Evolutionary conservation across 768 basidiomycete genomes (phyloP).

Genomic region (Coprinopsis strossmayeri): DNA sequence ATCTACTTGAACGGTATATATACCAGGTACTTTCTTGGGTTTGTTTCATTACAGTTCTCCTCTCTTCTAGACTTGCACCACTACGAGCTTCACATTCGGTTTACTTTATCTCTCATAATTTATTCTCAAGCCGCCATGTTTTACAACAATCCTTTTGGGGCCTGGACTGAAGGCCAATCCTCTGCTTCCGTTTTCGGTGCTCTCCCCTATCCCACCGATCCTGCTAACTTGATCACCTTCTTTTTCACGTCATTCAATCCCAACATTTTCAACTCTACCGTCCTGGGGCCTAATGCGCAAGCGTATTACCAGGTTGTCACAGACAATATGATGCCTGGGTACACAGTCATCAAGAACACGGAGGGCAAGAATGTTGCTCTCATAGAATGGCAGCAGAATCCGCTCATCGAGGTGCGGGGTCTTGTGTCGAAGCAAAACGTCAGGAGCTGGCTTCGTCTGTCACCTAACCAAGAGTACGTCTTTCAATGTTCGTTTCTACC

Average conservation of each 20-base stretch:
- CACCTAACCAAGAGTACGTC: constrained; percentile 36
- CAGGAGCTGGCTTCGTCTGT: constrained; percentile 49
- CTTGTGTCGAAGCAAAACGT: constrained; percentile 41
- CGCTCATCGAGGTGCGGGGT: constrained; percentile 47
- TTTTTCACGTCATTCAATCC: constrained; percentile 46
- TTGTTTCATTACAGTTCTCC: too few species aligned
- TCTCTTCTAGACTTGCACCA: too few species aligned
- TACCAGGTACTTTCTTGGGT: too few species aligned
- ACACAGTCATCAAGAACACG: constrained; percentile 46
- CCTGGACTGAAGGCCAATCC: constrained; percentile 26
- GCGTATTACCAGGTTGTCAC: constrained; percentile 45
- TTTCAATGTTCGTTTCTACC: neutral
- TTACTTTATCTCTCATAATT: neutral
- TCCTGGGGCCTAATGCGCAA: constrained; percentile 45
- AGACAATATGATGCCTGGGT: constrained; percentile 40
- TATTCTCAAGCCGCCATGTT: constrained; percentile 15
- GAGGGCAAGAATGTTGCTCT: constrained; percentile 43
- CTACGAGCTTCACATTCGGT: neutral
- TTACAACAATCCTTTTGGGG: constrained; percentile 33
- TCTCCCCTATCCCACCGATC: constrained; percentile 44
- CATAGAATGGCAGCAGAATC: constrained; percentile 49
- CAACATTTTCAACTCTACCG: constrained; percentile 46
- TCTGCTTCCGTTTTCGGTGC: constrained; percentile 48
- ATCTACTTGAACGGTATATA: neutral
- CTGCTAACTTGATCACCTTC: constrained; percentile 30